phyloP scores from a whole-genome alignment of 768 basidiomycete species.

The Suillus weaverae region DNA sequence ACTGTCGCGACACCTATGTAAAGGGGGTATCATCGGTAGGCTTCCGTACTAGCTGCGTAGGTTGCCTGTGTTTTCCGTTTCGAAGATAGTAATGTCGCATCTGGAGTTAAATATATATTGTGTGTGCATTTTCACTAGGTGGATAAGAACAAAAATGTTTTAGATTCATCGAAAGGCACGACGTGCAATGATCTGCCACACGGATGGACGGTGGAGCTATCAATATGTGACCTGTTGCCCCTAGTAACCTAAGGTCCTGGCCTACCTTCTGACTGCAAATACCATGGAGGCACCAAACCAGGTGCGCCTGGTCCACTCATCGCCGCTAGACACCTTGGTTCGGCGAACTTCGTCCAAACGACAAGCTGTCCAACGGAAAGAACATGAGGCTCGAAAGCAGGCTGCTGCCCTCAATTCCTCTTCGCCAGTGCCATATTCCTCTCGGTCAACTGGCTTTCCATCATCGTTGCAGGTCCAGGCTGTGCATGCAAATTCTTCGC shows the following conservation, averaged over 20 bases:
- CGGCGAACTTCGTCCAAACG: slow-evolving; percentile 52
- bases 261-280: not conserved
- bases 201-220: not conserved
- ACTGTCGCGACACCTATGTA: slow-evolving; percentile 76
- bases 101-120: not conserved
- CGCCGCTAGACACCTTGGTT: slow-evolving; percentile 61
- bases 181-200: not conserved
- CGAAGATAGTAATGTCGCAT: not conserved
- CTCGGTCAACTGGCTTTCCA: slow-evolving; percentile 14
- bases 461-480: not conserved
- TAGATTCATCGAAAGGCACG: not conserved
- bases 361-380: slow-evolving; percentile 13
- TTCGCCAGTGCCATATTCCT: not conserved
- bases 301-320: slow-evolving; percentile 39
- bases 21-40: slow-evolving; percentile 37
- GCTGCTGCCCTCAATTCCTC: not conserved
- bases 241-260: not conserved
- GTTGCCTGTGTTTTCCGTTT: not conserved
- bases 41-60: too few species aligned
- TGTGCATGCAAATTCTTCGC: slow-evolving; percentile 9
- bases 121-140: not conserved
- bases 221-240: not conserved
- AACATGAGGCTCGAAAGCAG: not conserved
- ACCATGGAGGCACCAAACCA: slow-evolving; percentile 12
- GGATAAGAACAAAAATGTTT: not conserved